Conservation (phyloP, 495 filamentous ascomycete species). For the Acidiella bohemica region DNA sequence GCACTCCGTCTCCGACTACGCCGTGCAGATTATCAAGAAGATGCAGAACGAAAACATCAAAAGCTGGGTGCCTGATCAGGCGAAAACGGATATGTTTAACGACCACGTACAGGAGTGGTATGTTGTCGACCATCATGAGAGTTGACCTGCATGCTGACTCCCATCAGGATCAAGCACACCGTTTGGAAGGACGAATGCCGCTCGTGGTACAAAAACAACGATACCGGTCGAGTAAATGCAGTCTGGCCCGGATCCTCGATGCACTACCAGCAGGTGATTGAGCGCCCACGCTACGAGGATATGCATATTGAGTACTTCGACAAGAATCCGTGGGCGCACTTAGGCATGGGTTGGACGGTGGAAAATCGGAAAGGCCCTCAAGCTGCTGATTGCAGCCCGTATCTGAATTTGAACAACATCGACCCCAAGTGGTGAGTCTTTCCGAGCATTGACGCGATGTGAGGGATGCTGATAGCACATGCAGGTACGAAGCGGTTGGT, state of each 20-base stretch:
- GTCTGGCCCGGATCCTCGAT: conserved; percentile 26
- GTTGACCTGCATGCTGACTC: too few species aligned
- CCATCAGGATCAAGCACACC: conserved; percentile 30
- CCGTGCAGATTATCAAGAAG: conserved; percentile 27
- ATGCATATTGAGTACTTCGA: conserved; percentile 26
- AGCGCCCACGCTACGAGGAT: conserved; percentile 26
- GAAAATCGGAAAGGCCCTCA: conserved; percentile 11
- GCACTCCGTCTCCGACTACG: conserved; percentile 23
- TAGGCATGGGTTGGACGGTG: conserved; percentile 25
- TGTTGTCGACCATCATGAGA: too few species aligned
- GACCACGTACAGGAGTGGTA: conserved; percentile 28
- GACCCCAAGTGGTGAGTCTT: conserved; percentile 25
- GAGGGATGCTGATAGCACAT: background rate
- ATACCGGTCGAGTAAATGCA: conserved; percentile 28
- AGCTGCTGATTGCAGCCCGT: conserved; percentile 22
- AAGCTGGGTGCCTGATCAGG: conserved; percentile 26
- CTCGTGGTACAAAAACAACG: conserved; percentile 28
- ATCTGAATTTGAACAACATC: conserved; percentile 26
- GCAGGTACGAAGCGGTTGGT: conserved; percentile 14
- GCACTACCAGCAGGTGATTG: conserved; percentile 25
- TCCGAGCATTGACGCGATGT: background rate
- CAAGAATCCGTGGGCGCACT: conserved; percentile 26
- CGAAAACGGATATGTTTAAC: conserved; percentile 24
- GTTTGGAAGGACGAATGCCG: conserved; percentile 30
- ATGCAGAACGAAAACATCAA: conserved; percentile 30